These are phyloP conservation scores for Chrysoporthe deuterocubensis DNA, from an alignment of 2,329 filamentous ascomycete species.

Conservation along the genomic window DNA sequence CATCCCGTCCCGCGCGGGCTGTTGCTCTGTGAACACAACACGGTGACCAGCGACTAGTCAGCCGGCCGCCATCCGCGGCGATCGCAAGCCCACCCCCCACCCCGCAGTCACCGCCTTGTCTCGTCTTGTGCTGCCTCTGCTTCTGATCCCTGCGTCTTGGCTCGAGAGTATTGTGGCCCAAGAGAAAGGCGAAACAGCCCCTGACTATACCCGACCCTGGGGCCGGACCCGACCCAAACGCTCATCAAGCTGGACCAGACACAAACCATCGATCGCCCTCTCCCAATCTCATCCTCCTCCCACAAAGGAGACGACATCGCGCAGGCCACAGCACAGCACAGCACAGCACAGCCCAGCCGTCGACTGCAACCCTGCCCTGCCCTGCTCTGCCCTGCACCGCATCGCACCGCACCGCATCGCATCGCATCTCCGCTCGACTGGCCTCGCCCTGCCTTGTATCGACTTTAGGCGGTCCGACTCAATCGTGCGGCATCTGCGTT, in stretches of 20 bases:
- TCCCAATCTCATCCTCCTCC: not conserved
- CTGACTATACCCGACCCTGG: slow-evolving; percentile 12
- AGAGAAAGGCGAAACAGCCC: slow-evolving; percentile 21
- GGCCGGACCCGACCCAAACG: slow-evolving; percentile 8
- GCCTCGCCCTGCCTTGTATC: slow-evolving; percentile 4
- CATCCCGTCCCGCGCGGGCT: not conserved
- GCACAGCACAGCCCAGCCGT: not conserved
- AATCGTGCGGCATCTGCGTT: slow-evolving; percentile 2
- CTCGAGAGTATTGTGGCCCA: slow-evolving; percentile 11
- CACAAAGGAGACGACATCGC: slow-evolving; percentile 11
- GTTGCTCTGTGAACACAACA: not conserved
- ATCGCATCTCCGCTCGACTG: slow-evolving; percentile 2
- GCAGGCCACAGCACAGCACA: not conserved
- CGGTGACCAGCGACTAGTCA: not conserved
- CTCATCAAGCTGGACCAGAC: slow-evolving; percentile 9
- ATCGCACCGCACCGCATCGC: not conserved
- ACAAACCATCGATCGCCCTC: slow-evolving; percentile 4
- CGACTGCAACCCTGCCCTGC: not conserved
- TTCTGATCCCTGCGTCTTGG: not conserved
- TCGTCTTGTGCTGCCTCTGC: slow-evolving; percentile 1
- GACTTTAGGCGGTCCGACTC: not conserved
- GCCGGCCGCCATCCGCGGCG: not conserved
- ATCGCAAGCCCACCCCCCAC: slow-evolving; percentile 1
- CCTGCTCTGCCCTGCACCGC: not conserved
- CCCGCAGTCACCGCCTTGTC: slow-evolving; percentile 4